Evolutionary conservation across 352 stramenopile species (phyloP).

Genomic region (Phytophthora europaea): DNA sequence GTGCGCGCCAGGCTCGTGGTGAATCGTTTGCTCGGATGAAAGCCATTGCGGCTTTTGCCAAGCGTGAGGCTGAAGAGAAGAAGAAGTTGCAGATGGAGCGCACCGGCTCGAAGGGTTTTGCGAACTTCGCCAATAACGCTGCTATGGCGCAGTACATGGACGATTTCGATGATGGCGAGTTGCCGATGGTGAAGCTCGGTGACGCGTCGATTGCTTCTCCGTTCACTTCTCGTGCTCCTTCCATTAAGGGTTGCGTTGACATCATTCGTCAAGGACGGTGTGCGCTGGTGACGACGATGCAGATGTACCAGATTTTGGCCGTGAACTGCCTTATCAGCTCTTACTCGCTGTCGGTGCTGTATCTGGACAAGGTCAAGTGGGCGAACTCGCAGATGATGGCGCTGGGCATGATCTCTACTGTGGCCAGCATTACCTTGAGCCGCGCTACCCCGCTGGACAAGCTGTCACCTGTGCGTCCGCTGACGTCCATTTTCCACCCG

Average conservation of each 20-base stretch:
- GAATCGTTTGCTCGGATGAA: constrained; percentile 91
- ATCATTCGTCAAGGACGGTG: constrained; percentile 99
- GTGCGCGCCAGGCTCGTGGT: constrained; percentile 76
- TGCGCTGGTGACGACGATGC: constrained; percentile 99
- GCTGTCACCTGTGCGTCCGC: constrained; percentile 94
- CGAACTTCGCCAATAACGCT: constrained; percentile 88
- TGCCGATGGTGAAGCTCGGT: constrained; percentile 98
- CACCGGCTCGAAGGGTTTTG: constrained; percentile 84
- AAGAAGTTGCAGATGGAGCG: constrained; percentile 75
- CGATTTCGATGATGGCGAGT: constrained; percentile 92
- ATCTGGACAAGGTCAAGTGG: constrained; percentile 99
- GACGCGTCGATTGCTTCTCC: constrained; percentile 99
- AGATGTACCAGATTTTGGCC: constrained; percentile 99
- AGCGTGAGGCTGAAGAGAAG: constrained; percentile 80
- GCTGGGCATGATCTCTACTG: constrained; percentile 88
- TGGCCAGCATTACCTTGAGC: constrained; percentile 89
- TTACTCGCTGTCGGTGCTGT: constrained; percentile 98
- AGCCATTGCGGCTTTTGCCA: constrained; percentile 87
- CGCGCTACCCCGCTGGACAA: constrained; percentile 95
- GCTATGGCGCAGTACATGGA: constrained; percentile 93
- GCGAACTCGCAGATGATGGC: constrained; percentile 97
- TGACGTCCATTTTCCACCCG: constrained; percentile 96
- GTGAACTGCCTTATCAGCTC: constrained; percentile 99
- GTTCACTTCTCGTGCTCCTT: constrained; percentile 97
- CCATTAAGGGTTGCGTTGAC: constrained; percentile 93